Evolutionary conservation across 2,329 filamentous ascomycete species (phyloP), one percentile per base, ranked within the genome.

Genomic region (Kalmusia sp.): DNA sequence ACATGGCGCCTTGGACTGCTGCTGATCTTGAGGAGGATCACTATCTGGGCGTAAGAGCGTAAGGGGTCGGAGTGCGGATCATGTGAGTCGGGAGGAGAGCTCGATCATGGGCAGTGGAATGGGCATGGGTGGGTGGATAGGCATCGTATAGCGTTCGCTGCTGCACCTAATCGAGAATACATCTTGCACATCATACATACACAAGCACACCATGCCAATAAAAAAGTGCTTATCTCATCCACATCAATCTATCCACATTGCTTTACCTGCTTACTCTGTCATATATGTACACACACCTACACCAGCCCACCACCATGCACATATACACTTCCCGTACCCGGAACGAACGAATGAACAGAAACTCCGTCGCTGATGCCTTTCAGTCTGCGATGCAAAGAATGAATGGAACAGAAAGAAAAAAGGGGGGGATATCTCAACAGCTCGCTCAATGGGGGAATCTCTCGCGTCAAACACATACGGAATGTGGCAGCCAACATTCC

Each of bases 341-440:
- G 15, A 51, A 51, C 3, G 31, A 37, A 51, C 6, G 38, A 45
- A 17, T n/a, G n/a, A n/a, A n/a, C n/a, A n/a, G 34, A 51, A 59
- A 67, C 64, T 64, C 64, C 63, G 37, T 58, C 64, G 64, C 64
- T 65, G 57, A 67, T 67, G 64, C 64, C 39, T 45, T 39, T 24
- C 39, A 38, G 24, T 30, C 21, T 19, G 27, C 37, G 14, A 51
- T 30, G 33, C 33, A 47, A 45, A 14, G 15, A 28, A 52, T 22
- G 33, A 33, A 44, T 11, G 17, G 21, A 37, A 27, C 24, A 31
- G 9, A 7, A 35, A 27, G 31, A 31, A 11, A 27, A 55, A 50
- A 45, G 9, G 47, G 52, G 52, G 55, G 55, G 47, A 55, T 58
- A 55, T 58, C 43, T 53, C 39, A 40, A 37, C 33, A 37, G n/a